A percentile compares a stretch with the other conserved stretches of the same genome.
phyloP scores from a whole-genome alignment of 2,329 filamentous ascomycete genomes.

The Ophiostoma fasciatum region DNA sequence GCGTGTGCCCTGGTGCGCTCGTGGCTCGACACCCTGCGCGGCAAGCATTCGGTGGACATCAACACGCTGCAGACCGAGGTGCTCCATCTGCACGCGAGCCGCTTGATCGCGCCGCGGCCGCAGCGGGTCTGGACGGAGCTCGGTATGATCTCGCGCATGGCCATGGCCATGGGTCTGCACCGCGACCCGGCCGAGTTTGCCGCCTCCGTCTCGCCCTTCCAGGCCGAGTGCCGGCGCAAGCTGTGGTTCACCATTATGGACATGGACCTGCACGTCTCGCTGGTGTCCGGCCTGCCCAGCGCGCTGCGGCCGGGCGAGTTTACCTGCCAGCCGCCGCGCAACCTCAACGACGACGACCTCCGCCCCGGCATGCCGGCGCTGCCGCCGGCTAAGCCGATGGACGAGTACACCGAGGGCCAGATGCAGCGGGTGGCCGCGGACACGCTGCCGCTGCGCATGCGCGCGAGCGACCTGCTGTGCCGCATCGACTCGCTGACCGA shows the following conservation, averaged over 20 bases:
- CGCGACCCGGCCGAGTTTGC: conserved; percentile 39
- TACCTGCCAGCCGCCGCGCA: conserved; percentile 36
- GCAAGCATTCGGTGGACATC: conserved; percentile 37
- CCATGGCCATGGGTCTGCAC: conserved; percentile 45
- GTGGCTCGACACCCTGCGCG: conserved; percentile 36
- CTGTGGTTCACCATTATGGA: conserved; percentile 43
- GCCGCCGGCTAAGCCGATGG: conserved; percentile 33
- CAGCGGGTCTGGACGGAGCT: conserved; percentile 40
- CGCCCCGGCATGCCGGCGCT: conserved; percentile 32
- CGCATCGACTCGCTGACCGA: conserved; percentile 37
- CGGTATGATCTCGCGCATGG: conserved; percentile 40
- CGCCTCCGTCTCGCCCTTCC: conserved; percentile 30
- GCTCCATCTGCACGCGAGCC: conserved; percentile 35
- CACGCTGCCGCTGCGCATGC: conserved; percentile 33
- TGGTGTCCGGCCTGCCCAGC: conserved; percentile 36
- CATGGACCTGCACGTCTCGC: conserved; percentile 39
- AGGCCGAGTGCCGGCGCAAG: conserved; percentile 37
- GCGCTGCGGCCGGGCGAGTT: conserved; percentile 38
- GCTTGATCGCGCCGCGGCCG: conserved; percentile 32
- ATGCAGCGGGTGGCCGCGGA: conserved; percentile 38
- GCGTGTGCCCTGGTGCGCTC: conserved; percentile 38
- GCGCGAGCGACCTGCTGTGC: conserved; percentile 34
- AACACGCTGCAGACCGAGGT: conserved; percentile 38
- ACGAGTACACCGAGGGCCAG: conserved; percentile 36
- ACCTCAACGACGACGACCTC: conserved; percentile 37